A percentile compares a stretch with the other conserved stretches of the same genome.
phyloP scores from a whole-genome alignment of 1,139 yeast species.

The Yarrowia galli region DNA sequence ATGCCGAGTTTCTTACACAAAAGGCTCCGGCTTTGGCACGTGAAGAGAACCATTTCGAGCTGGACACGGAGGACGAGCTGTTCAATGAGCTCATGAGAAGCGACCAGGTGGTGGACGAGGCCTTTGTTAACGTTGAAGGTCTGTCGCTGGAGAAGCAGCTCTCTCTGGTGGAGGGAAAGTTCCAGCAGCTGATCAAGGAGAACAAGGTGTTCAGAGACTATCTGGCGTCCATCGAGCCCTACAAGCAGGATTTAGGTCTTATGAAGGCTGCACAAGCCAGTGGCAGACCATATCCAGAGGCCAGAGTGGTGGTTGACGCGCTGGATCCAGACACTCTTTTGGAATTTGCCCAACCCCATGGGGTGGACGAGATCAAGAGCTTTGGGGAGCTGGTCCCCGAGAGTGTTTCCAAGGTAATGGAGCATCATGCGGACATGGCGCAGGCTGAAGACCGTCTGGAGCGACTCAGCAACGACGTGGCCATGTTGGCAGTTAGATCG shows the following conservation, averaged over 20 bases:
- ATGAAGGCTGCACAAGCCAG: slow-evolving; percentile 1
- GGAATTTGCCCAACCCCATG: slow-evolving; percentile 4
- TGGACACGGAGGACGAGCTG: slow-evolving; percentile 32
- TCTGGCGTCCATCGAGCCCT: slow-evolving; percentile 27
- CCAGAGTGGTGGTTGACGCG: slow-evolving; percentile 15
- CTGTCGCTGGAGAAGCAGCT: slow-evolving; percentile 26
- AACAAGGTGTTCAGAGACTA: slow-evolving; percentile 31
- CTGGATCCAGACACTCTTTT: slow-evolving; percentile 17
- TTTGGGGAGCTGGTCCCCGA: slow-evolving; percentile 11
- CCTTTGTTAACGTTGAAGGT: slow-evolving; percentile 20
- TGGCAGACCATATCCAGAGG: not conserved
- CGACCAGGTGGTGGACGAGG: slow-evolving; percentile 24
- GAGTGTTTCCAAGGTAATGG: slow-evolving; percentile 6
- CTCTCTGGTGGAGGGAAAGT: slow-evolving; percentile 15
- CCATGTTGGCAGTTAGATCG: not conserved
- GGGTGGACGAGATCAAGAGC: slow-evolving; percentile 29
- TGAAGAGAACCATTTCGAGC: slow-evolving; percentile 12
- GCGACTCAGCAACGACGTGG: slow-evolving; percentile 7
- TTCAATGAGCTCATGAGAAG: slow-evolving; percentile 33
- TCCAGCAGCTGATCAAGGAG: slow-evolving; percentile 22
- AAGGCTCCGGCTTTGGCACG: not conserved
- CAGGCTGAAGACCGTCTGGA: slow-evolving; percentile 7
- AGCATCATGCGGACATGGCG: not conserved
- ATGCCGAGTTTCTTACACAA: slow-evolving; percentile 27
- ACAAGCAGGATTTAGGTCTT: slow-evolving; percentile 13